Conservation (phyloP, 2,329 filamentous ascomycete species). For the Colletotrichum lentis region DNA sequence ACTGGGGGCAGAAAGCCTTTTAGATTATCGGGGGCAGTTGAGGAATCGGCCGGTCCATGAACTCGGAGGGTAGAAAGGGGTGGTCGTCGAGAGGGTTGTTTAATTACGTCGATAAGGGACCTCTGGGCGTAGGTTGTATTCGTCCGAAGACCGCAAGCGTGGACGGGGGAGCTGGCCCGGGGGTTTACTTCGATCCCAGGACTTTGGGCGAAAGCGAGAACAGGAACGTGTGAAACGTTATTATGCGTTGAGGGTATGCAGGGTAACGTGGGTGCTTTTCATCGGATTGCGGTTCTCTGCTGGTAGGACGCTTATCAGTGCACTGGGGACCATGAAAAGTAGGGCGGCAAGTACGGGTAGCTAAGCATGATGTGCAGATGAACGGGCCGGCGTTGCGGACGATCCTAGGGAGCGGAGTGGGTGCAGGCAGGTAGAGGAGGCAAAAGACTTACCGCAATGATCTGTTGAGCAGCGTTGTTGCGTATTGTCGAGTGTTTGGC, state of each 20-base stretch:
- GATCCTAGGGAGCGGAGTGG: constrained; percentile 20
- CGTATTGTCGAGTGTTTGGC: constrained; percentile 16
- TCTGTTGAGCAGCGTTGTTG: constrained; percentile 9
- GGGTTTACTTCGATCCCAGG: constrained; percentile 24
- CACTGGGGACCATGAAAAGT: constrained; percentile 27
- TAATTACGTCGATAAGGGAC: constrained; percentile 30
- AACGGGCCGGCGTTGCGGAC: constrained; percentile 13
- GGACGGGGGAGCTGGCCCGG: constrained; percentile 11
- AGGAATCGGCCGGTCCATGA: constrained; percentile 45
- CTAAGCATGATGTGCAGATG: constrained; percentile 34
- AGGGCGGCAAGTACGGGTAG: constrained; percentile 22
- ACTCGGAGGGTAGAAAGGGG: constrained; percentile 35
- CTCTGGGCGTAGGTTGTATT: constrained; percentile 21
- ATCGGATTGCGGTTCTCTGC: constrained; percentile 32
- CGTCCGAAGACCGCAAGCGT: constrained; percentile 33
- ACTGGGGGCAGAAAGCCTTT: constrained; percentile 26
- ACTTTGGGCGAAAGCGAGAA: constrained; percentile 30
- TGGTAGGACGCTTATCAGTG: constrained; percentile 35
- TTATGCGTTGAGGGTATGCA: constrained; percentile 41
- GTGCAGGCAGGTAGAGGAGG: constrained; percentile 15
- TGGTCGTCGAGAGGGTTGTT: constrained; percentile 17
- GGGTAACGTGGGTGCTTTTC: constrained; percentile 32
- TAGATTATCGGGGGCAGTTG: constrained; percentile 31
- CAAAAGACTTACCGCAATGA: constrained; percentile 23
- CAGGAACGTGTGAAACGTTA: constrained; percentile 42